These are phyloP conservation scores for Bacidia gigantensis DNA, from an alignment of 495 filamentous ascomycete genomes.

Conservation along the genomic window DNA sequence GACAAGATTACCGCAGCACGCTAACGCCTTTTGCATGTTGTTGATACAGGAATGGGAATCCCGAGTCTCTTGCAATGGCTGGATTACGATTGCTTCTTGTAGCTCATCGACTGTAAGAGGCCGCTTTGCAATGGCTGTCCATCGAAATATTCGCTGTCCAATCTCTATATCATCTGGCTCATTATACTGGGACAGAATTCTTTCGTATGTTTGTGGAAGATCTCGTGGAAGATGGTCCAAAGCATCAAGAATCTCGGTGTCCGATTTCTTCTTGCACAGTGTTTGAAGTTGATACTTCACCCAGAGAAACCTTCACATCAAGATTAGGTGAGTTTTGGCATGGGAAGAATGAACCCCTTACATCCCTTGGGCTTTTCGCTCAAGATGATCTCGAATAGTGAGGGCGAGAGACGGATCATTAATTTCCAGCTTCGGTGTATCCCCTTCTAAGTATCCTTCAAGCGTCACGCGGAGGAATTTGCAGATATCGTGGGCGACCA, in stretches of 20 bases:
- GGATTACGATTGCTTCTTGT: conserved; percentile 15
- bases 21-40: conserved; percentile 8
- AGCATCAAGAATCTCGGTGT: conserved; percentile 12
- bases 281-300: conserved; percentile 20
- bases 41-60: conserved; percentile 3
- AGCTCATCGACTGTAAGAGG: conserved; percentile 15
- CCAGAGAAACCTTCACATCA: conserved; percentile 22
- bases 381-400: conserved; percentile 1
- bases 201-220: conserved; percentile 11
- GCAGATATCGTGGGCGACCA: neutral
- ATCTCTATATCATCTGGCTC: neutral
- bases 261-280: conserved; percentile 17
- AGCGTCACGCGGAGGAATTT: conserved; percentile 2
- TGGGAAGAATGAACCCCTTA: neutral
- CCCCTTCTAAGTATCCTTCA: neutral
- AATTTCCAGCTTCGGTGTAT: conserved; percentile 3
- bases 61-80: conserved; percentile 5
- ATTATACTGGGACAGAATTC: conserved; percentile 1
- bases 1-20: conserved; percentile 14
- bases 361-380: neutral
- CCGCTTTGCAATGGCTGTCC: conserved; percentile 13
- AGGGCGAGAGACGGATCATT: neutral
- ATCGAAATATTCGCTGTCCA: conserved; percentile 12
- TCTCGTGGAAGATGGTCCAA: conserved; percentile 15
- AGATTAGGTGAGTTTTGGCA: neutral